A percentile compares a stretch with the other conserved stretches of the same genome.
Conservation (phyloP, 768 basidiomycete genomes). For the Lactarius evosmus region DNA sequence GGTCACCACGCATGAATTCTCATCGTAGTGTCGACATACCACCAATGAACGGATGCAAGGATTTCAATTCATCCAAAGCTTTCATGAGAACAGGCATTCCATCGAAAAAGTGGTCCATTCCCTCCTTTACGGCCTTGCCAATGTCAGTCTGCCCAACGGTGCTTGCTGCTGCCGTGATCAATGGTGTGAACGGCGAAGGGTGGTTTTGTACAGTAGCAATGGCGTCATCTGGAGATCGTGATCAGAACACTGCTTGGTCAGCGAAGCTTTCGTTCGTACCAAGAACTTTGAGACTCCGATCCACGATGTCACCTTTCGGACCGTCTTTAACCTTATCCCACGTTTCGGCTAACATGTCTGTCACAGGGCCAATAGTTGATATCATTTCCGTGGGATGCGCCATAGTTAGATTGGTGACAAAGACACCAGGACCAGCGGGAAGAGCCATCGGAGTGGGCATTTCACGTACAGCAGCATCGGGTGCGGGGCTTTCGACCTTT, state of each 20-base stretch:
- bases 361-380: not conserved
- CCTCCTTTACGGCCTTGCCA: constrained; percentile 22
- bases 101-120: constrained; percentile 31
- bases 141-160: constrained; percentile 10
- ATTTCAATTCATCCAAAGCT: constrained; percentile 32
- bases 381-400: not conserved
- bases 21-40: constrained; percentile 24
- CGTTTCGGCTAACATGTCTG: constrained; percentile 6
- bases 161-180: constrained; percentile 5
- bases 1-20: not conserved
- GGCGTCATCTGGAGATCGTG: not conserved
- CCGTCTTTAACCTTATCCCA: constrained; percentile 9
- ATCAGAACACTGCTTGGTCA: not conserved
- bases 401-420: not conserved
- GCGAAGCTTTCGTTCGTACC: not conserved
- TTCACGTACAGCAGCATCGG: not conserved
- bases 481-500: not conserved
- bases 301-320: not conserved
- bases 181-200: not conserved
- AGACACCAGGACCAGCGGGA: not conserved
- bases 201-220: not conserved
- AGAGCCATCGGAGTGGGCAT: constrained; percentile 3
- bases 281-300: not conserved
- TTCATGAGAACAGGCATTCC: constrained; percentile 32
- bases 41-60: constrained; percentile 33